Evolutionary conservation across 139 green algal genomes (phyloP).

Genomic region (Auxenochlorella pyrenoidosa): DNA sequence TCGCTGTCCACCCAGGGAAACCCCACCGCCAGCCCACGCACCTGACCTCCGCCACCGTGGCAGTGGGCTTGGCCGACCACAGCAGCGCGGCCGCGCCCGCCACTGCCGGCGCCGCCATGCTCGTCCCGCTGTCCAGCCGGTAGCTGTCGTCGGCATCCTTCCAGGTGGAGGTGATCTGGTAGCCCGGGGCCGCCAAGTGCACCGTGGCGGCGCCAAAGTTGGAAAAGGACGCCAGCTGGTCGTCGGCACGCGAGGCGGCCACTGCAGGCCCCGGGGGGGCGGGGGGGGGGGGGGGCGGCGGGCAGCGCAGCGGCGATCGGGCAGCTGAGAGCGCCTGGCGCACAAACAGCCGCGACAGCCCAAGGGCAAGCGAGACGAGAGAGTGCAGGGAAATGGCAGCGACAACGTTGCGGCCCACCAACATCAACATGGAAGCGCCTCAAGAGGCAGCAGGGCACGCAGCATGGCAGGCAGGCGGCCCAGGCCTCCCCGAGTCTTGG

Average conservation of each 20-base stretch:
- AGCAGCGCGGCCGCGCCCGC: not conserved
- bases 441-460: too few relatives aligned
- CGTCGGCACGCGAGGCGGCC: not conserved
- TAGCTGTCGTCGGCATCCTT: not conserved
- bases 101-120: not conserved
- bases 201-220: not conserved
- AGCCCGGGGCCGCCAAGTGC: not conserved
- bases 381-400: too few relatives aligned
- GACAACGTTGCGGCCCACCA: too few relatives aligned
- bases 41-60: not conserved
- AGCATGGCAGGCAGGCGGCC: too few relatives aligned
- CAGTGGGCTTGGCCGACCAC: not conserved
- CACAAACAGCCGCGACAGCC: not conserved
- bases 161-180: not conserved
- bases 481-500: too few relatives aligned
- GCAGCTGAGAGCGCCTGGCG: not conserved
- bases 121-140: not conserved
- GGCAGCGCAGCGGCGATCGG: not conserved
- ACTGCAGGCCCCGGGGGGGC: not conserved
- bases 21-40: too few relatives aligned
- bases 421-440: too few relatives aligned
- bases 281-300: not conserved
- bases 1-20: too few relatives aligned
- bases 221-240: conserved; percentile 1
- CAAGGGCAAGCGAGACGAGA: not conserved